Evolutionary conservation across 768 basidiomycete species (phyloP).

Genomic region (Pholiota microspora): DNA sequence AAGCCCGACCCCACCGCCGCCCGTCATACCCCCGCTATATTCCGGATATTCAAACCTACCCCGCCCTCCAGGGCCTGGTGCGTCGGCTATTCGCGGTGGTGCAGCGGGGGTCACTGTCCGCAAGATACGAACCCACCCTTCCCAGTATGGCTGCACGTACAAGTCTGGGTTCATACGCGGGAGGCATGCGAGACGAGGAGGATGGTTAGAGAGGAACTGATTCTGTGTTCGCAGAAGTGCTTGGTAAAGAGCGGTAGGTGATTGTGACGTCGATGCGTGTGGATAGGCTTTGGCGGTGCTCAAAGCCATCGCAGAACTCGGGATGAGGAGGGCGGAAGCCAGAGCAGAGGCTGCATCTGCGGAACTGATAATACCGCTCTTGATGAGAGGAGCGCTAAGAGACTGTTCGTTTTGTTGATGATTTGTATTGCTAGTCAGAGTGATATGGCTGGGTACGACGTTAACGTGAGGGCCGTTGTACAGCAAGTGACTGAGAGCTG

Average conservation of each 20-base stretch:
- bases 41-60: conserved; percentile 6
- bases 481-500: conserved; percentile 11
- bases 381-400: neutral
- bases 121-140: conserved; percentile 46
- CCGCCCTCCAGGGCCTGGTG: neutral
- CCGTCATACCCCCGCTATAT: neutral
- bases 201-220: neutral
- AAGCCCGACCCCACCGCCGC: conserved; percentile 1
- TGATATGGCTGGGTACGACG: neutral
- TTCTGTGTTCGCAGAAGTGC: neutral
- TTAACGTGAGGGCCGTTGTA: neutral
- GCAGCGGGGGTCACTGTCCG: conserved; percentile 30
- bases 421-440: neutral
- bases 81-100: conserved; percentile 7
- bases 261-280: neutral
- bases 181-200: conserved; percentile 25
- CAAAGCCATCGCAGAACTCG: neutral
- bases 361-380: neutral
- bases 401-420: neutral
- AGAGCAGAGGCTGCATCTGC: conserved; percentile 3
- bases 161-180: conserved; percentile 29
- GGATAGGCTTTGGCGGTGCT: neutral
- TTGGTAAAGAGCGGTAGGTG: neutral
- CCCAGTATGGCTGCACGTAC: conserved; percentile 61
- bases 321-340: neutral